Evolutionary conservation across 805 yeast species (phyloP).

Genomic region (Sugiyamaella valdiviana): DNA sequence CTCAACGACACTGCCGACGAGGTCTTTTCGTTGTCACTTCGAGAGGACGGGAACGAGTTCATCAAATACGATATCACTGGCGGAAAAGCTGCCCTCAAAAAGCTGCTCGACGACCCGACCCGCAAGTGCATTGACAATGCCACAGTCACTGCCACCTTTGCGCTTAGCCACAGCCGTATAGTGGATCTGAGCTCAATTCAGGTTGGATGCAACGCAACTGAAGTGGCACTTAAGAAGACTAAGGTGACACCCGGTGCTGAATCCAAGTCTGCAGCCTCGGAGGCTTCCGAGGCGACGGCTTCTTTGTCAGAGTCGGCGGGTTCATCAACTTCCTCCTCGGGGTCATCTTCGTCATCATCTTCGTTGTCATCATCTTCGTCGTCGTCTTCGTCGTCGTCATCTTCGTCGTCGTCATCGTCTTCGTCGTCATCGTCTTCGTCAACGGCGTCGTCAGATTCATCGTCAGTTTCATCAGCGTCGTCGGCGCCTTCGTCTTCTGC

Average conservation of each 20-base stretch:
- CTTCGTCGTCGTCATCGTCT: background rate
- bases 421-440: background rate
- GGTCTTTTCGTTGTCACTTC: background rate
- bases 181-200: slow-evolving; percentile 14
- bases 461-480: background rate
- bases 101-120: slow-evolving; percentile 24
- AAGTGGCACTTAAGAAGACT: background rate
- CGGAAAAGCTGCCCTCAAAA: slow-evolving; percentile 19
- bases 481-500: background rate
- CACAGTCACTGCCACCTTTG: slow-evolving; percentile 14
- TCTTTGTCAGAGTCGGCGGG: background rate
- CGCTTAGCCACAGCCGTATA: slow-evolving; percentile 16
- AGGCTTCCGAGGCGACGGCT: background rate
- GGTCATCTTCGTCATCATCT: background rate
- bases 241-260: slow-evolving; percentile 5
- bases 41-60: slow-evolving; percentile 36
- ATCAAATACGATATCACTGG: slow-evolving; percentile 27
- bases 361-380: background rate
- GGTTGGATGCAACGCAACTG: slow-evolving; percentile 8
- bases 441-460: background rate
- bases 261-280: slow-evolving; percentile 10
- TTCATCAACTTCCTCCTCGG: background rate
- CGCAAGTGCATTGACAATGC: slow-evolving; percentile 13
- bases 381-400: background rate
- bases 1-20: background rate